Evolutionary conservation across 2,329 filamentous ascomycete species (phyloP).

Genomic region (Rutstroemia sp.): DNA sequence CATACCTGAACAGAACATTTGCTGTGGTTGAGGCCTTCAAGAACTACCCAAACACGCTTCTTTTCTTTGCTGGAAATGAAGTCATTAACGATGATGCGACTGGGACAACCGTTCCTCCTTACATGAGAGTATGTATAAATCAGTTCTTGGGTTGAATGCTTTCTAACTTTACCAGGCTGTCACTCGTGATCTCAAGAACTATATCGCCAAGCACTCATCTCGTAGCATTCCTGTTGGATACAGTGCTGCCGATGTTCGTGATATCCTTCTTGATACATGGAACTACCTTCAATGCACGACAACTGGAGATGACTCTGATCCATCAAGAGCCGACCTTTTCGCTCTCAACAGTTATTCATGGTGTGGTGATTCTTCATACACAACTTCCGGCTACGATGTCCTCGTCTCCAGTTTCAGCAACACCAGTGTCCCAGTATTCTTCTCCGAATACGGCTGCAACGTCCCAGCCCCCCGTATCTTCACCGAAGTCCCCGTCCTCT

Average conservation of each 20-base stretch:
- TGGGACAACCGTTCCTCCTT: slow-evolving; percentile 56
- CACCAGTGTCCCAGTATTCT: slow-evolving; percentile 68
- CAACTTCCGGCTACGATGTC: slow-evolving; percentile 53
- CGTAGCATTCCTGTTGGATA: slow-evolving; percentile 71
- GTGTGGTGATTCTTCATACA: slow-evolving; percentile 58
- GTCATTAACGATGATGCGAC: slow-evolving; percentile 62
- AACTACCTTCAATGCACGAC: slow-evolving; percentile 64
- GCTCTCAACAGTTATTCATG: slow-evolving; percentile 74
- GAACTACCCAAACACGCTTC: slow-evolving; percentile 58
- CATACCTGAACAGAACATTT: slow-evolving; percentile 59
- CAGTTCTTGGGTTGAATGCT: not conserved
- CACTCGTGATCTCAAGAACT: slow-evolving; percentile 73
- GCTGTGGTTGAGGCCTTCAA: slow-evolving; percentile 61
- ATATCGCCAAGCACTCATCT: slow-evolving; percentile 63
- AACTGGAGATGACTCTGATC: slow-evolving; percentile 45
- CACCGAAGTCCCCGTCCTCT: slow-evolving; percentile 67
- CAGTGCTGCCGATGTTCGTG: slow-evolving; percentile 71
- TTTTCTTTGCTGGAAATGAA: slow-evolving; percentile 75
- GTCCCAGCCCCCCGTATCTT: slow-evolving; percentile 62
- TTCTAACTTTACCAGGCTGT: slow-evolving; percentile 47
- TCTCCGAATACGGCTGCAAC: slow-evolving; percentile 79
- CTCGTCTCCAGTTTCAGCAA: slow-evolving; percentile 58
- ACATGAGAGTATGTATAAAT: slow-evolving; percentile 41
- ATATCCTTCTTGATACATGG: slow-evolving; percentile 66
- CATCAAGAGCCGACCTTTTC: slow-evolving; percentile 65